Percentiles rank a stretch among this genome's conserved stretches.
These are phyloP conservation scores for Talaromyces liani DNA, from an alignment of 495 filamentous ascomycete species.

Conservation along the genomic window DNA sequence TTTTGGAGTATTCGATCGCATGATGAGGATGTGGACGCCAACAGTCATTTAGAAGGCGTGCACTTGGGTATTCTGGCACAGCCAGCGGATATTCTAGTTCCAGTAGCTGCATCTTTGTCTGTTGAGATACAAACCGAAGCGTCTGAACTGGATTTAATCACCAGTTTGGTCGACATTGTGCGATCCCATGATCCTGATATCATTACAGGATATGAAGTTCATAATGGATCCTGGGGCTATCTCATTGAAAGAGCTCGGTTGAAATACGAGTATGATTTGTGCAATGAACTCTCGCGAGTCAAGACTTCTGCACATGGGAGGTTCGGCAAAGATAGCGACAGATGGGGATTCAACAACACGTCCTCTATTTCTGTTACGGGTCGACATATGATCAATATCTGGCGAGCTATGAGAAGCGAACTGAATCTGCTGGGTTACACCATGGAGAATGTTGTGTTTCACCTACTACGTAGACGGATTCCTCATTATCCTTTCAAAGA, in stretches of 20 bases:
- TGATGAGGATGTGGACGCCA: slow-evolving; percentile 46
- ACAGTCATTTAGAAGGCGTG: slow-evolving; percentile 43
- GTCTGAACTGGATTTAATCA: slow-evolving; percentile 78
- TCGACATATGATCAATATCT: slow-evolving; percentile 93
- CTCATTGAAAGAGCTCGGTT: slow-evolving; percentile 79
- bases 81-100: slow-evolving; percentile 1
- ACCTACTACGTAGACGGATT: slow-evolving; percentile 82
- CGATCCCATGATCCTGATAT: slow-evolving; percentile 83
- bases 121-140: slow-evolving; percentile 65
- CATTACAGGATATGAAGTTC: slow-evolving; percentile 91
- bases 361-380: slow-evolving; percentile 83
- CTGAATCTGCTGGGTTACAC: slow-evolving; percentile 87
- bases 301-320: slow-evolving; percentile 72
- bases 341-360: slow-evolving; percentile 88
- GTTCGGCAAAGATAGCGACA: slow-evolving; percentile 77
- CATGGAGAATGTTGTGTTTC: slow-evolving; percentile 95
- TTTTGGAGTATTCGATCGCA: slow-evolving; percentile 88
- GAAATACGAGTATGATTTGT: slow-evolving; percentile 84
- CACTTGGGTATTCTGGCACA: slow-evolving; percentile 58
- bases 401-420: slow-evolving; percentile 91
- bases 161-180: slow-evolving; percentile 78
- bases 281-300: slow-evolving; percentile 83
- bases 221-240: slow-evolving; percentile 90
- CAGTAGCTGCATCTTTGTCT: slow-evolving; percentile 33
- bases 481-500: slow-evolving; percentile 77